Base-by-base conservation (phyloP, 352 stramenopile genomes). In the Globisporangium cederbergense region DNA sequence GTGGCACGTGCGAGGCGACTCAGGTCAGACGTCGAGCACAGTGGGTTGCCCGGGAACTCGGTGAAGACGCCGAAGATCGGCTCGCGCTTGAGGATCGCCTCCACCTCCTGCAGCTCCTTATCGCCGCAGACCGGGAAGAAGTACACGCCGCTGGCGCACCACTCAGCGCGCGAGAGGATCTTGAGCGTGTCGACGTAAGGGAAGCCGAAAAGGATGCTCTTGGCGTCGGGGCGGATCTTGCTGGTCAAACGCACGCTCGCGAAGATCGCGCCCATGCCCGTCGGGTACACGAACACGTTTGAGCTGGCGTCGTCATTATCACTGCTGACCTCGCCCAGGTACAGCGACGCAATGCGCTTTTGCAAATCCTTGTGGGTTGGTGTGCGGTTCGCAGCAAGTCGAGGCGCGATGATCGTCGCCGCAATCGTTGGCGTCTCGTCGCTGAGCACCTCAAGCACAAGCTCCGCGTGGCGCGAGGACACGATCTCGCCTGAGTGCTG, bases 161-260 rank as follows among this genome's bases (percentile, higher is more conserved):
- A 96, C 73, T 97, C 87, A n/a, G 72, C 68, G 36, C 92, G 81
- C 56, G 89, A 82, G 55, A 95, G 75, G 57, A 98, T 88, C 77
- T 98, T 98, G 54, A 98, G 76, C 7, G 94, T 97, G 74, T 98
- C 94, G 42, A 98, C 72, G 71, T 98, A 98, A 0, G 94, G 90
- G 68, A 98, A 98, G 7, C 92, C 94, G 62, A 96, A 90, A 6
- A 98, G 76, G 60, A 98, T 90, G 51, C 84, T 82, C 76, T 94
- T 88, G 65, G 46, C 62, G 4, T 78, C 65, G 0, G 43, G 43
- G 13, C 66, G 68, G 22, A 88, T 65, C 49, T 77, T 67, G 46
- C 86, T 76, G n/a, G 91, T 66, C 36, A 96, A 58, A 8, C 88
- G 75, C 54, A 98, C 74, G 16, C 79, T 81, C 9, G 86, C 76